phyloP scores from a whole-genome alignment of 2,329 filamentous ascomycete species.

The Rhynchosporium graminicola region DNA sequence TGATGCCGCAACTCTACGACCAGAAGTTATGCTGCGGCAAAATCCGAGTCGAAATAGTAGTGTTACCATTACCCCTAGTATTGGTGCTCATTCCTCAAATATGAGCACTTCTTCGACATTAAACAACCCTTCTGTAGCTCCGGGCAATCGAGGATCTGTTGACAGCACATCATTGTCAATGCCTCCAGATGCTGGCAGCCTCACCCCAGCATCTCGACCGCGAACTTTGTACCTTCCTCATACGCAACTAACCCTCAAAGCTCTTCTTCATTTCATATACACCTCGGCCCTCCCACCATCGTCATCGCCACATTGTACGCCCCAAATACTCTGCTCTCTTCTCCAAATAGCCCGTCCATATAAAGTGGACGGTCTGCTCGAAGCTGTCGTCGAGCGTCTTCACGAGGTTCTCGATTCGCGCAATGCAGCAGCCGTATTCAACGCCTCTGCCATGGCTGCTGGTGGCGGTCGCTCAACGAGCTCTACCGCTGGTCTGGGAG shows the following conservation, averaged over 20 bases:
- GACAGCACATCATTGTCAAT: slow-evolving; percentile 26
- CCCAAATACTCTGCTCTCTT: slow-evolving; percentile 92
- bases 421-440: slow-evolving; percentile 96
- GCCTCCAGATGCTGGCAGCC: slow-evolving; percentile 30
- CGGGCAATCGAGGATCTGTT: slow-evolving; percentile 15
- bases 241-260: slow-evolving; percentile 84
- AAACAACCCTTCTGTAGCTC: slow-evolving; percentile 37
- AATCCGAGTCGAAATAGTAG: slow-evolving; percentile 73
- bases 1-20: slow-evolving; percentile 74
- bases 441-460: slow-evolving; percentile 96
- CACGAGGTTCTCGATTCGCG: slow-evolving; percentile 88
- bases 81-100: slow-evolving; percentile 50
- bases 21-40: slow-evolving; percentile 54
- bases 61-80: slow-evolving; percentile 77
- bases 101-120: slow-evolving; percentile 51
- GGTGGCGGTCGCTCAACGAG: slow-evolving; percentile 85
- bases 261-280: slow-evolving; percentile 90
- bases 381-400: slow-evolving; percentile 88
- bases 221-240: slow-evolving; percentile 91
- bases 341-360: slow-evolving; percentile 93
- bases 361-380: slow-evolving; percentile 86
- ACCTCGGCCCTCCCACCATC: slow-evolving; percentile 82
- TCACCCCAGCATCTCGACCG: slow-evolving; percentile 58
- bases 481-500: slow-evolving; percentile 45
- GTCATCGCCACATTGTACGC: slow-evolving; percentile 79